A percentile compares a stretch with the other conserved stretches of the same genome.
phyloP scores from a whole-genome alignment of 768 basidiomycete species.

The Phylloporus scabripes region DNA sequence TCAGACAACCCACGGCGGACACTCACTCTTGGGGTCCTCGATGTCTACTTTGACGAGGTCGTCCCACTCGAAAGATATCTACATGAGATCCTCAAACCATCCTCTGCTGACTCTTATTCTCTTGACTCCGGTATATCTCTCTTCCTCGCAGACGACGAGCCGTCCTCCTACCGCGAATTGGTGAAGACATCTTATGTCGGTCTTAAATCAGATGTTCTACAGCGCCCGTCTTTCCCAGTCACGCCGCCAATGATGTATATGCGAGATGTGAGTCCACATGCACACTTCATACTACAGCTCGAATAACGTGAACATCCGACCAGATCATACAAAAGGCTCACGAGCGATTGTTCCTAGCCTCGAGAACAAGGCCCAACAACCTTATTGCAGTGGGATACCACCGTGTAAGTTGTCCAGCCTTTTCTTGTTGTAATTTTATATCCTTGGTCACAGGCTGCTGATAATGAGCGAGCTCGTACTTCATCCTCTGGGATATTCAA shows the following conservation, averaged over 20 bases:
- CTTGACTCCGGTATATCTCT: neutral
- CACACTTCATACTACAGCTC: neutral
- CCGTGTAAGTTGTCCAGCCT: conserved; percentile 35
- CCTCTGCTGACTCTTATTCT: neutral
- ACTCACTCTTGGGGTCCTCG: conserved; percentile 33
- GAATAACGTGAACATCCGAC: neutral
- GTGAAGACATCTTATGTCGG: conserved; percentile 47
- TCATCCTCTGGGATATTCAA: conserved; percentile 46
- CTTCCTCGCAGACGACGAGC: conserved; percentile 18
- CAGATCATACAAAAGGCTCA: conserved; percentile 63
- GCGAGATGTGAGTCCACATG: conserved; percentile 41
- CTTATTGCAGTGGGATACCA: conserved; percentile 65
- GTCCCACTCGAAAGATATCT: conserved; percentile 38
- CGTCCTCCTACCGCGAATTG: conserved; percentile 30
- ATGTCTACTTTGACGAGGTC: conserved; percentile 41
- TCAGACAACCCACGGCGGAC: neutral
- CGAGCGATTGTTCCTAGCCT: conserved; percentile 42
- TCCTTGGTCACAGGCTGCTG: conserved; percentile 15
- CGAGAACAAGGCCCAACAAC: conserved; percentile 41
- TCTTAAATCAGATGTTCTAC: conserved; percentile 21
- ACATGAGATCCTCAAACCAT: conserved; percentile 28
- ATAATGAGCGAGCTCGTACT: conserved; percentile 36
- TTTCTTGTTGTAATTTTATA: neutral
- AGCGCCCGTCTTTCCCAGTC: conserved; percentile 24
- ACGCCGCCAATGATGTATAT: conserved; percentile 44